Evolutionary conservation across 75 land plant genomes (phyloP).

Genomic region (Picea glauca): DNA sequence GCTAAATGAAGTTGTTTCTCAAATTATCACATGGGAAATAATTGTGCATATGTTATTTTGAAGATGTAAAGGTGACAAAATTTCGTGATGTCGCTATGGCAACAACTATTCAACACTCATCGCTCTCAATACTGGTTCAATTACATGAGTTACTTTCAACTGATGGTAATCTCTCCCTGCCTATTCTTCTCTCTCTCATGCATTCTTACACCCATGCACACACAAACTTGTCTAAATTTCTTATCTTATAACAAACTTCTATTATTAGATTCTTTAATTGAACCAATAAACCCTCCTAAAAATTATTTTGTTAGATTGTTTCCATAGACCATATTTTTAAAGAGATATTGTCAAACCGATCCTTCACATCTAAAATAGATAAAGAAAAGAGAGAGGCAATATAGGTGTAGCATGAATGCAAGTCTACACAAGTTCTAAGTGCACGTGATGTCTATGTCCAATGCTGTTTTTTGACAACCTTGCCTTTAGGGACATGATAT

Average conservation of each 20-base stretch:
- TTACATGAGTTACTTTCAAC: neutral
- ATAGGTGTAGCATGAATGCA: no score
- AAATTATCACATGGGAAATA: neutral
- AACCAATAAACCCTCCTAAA: neutral
- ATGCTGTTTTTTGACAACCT: no score
- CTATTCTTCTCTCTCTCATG: neutral
- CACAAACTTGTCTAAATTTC: neutral
- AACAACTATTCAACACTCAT: slow-evolving; percentile 11
- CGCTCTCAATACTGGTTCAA: neutral
- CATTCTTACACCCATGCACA: neutral
- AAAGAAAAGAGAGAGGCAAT: no score
- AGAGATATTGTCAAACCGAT: neutral
- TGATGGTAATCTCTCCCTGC: neutral
- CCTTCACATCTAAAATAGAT: no score
- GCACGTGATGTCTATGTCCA: no score
- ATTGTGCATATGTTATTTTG: slow-evolving; percentile 4
- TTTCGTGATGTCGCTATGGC: slow-evolving; percentile 1
- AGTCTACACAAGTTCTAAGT: no score
- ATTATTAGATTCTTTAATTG: neutral
- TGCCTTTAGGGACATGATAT: no score
- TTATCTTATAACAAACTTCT: neutral
- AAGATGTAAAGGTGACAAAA: slow-evolving; percentile 11
- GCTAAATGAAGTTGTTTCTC: neutral
- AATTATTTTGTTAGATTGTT: neutral
- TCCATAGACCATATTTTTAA: neutral